Evolutionary conservation across 176 grass and related monocot species (phyloP).

Genomic region (Zea mays): DNA sequence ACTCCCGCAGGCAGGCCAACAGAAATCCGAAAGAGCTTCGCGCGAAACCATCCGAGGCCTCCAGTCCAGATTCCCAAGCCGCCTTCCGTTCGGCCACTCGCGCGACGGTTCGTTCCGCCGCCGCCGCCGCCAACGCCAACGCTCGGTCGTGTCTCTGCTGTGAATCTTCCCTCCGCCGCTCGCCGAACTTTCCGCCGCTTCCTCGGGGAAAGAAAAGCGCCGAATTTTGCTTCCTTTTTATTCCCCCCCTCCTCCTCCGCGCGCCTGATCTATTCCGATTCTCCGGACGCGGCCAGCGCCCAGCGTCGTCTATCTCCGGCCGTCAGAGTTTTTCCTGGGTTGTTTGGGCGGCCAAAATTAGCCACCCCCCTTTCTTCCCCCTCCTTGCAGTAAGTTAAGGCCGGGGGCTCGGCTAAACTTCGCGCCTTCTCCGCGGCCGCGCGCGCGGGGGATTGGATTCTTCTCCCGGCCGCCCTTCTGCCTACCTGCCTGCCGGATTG

Average conservation of each 20-base stretch:
- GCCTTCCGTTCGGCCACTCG: neutral
- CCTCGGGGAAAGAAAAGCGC: neutral
- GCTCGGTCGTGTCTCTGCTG: neutral
- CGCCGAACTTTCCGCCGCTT: neutral
- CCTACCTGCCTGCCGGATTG: neutral
- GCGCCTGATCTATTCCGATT: neutral
- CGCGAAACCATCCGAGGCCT: conserved; percentile 37
- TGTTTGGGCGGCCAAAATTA: neutral
- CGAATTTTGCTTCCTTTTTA: neutral
- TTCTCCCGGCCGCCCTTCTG: neutral
- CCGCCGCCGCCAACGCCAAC: neutral
- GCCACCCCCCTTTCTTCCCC: neutral
- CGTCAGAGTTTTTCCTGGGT: neutral
- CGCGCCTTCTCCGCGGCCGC: neutral
- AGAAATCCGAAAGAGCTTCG: conserved; percentile 33
- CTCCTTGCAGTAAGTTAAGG: neutral
- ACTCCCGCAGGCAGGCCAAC: neutral
- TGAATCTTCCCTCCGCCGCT: neutral
- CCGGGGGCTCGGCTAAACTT: neutral
- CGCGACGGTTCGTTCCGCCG: neutral
- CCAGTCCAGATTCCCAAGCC: conserved; percentile 16
- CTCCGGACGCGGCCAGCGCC: neutral
- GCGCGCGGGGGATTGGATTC: neutral
- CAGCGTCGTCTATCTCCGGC: conserved; percentile 1
- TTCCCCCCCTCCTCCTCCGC: too few species aligned